Evolutionary conservation across 352 stramenopile species (phyloP).

Genomic region (Phytophthora sansomeana): DNA sequence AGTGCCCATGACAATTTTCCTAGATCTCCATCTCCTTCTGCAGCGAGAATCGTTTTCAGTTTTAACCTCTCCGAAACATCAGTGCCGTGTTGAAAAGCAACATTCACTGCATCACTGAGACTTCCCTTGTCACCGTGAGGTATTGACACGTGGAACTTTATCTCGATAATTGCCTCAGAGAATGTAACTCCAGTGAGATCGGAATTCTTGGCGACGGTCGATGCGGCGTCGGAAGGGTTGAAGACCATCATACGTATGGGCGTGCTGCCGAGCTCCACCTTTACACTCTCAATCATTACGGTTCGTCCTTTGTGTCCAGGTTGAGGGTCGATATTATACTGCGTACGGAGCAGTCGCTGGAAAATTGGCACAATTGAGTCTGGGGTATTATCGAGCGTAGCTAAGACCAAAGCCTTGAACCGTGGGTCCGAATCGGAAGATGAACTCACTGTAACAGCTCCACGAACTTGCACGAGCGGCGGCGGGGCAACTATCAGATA

Average conservation of each 20-base stretch:
- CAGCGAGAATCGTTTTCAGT: conserved; percentile 21
- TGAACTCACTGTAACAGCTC: conserved; percentile 40
- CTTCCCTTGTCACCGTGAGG: conserved; percentile 51
- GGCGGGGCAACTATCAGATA: conserved; percentile 56
- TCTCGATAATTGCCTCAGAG: conserved; percentile 31
- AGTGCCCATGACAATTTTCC: conserved; percentile 32
- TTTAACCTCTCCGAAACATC: conserved; percentile 40
- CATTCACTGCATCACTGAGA: conserved; percentile 39
- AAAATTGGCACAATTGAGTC: conserved; percentile 33
- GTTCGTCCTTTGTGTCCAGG: conserved; percentile 53
- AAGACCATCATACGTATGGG: conserved; percentile 30
- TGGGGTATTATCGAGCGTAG: conserved; percentile 18
- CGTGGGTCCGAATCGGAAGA: conserved; percentile 27
- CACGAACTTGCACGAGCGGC: conserved; percentile 52
- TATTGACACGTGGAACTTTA: conserved; percentile 54
- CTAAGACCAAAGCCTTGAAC: conserved; percentile 45
- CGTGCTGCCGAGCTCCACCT: conserved; percentile 39
- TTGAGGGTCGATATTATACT: conserved; percentile 41
- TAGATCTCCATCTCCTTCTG: conserved; percentile 13
- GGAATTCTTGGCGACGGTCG: conserved; percentile 11
- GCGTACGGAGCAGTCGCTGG: conserved; percentile 50
- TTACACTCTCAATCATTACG: conserved; percentile 42
- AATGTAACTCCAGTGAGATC: conserved; percentile 16
- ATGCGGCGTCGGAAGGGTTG: conserved; percentile 24
- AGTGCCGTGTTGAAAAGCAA: conserved; percentile 42